phyloP scores from a whole-genome alignment of 2,329 filamentous ascomycete species.

The Aspergillus unguis region DNA sequence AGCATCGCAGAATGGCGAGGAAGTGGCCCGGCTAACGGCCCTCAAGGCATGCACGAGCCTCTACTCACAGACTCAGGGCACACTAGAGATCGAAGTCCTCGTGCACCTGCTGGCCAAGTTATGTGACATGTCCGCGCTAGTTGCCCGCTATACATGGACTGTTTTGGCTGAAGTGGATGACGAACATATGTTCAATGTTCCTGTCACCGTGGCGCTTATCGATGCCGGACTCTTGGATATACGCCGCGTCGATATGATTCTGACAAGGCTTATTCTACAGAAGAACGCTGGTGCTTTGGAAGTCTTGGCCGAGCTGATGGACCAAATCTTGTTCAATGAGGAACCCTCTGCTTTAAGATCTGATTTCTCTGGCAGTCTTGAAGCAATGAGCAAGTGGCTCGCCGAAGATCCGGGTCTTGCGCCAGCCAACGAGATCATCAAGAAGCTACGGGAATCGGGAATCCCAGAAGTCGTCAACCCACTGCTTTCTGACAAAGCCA shows the following conservation, averaged over 20 bases:
- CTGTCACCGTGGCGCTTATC: conserved; percentile 59
- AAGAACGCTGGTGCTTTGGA: conserved; percentile 70
- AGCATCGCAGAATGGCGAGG: conserved; percentile 54
- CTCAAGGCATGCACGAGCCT: conserved; percentile 56
- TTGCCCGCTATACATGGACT: conserved; percentile 52
- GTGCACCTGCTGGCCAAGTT: conserved; percentile 59
- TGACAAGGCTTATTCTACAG: conserved; percentile 68
- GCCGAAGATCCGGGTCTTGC: conserved; percentile 65
- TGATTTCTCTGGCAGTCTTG: conserved; percentile 79
- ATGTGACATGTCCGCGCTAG: conserved; percentile 58
- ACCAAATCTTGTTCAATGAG: conserved; percentile 73
- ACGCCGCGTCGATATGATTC: conserved; percentile 64
- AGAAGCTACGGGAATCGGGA: conserved; percentile 56
- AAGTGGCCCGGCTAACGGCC: conserved; percentile 54
- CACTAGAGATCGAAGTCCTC: conserved; percentile 61
- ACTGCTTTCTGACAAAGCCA: conserved; percentile 54
- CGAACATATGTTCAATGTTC: conserved; percentile 60
- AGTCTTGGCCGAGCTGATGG: conserved; percentile 75
- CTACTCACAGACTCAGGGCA: conserved; percentile 53
- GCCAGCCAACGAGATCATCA: conserved; percentile 68
- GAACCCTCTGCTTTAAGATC: conserved; percentile 74
- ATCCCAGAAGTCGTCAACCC: conserved; percentile 55
- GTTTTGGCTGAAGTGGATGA: conserved; percentile 53
- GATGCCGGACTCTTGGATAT: conserved; percentile 60
- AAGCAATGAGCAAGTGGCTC: conserved; percentile 78